Base-by-base conservation (phyloP, 23 red algal species). In the Gracilariopsis chorda region DNA sequence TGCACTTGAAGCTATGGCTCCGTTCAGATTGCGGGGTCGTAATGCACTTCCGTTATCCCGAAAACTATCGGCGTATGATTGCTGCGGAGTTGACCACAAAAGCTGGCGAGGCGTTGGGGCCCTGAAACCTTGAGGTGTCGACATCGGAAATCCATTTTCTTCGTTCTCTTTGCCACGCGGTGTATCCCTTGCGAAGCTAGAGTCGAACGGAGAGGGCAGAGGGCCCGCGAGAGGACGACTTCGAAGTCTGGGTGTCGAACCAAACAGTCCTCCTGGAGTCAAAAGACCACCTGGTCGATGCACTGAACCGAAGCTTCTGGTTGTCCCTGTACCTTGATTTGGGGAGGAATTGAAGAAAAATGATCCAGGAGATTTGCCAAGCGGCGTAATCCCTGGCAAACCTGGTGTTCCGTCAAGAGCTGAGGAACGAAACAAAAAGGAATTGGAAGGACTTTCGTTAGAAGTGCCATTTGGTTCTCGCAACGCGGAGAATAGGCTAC, bases 201-300 rank as follows among this genome's bases (percentile, higher is more conserved):
- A 73, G 37, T 73, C 67, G 47, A 73, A 73, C 28, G 67, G 67
- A 12, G 67, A 73, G 67, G 67, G 67, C 42, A 73, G 67, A 39
- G 67, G 67, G 6, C 67, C 67, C 55, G 39, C 76, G n/a, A 59
- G 55, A 19, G 52, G 39, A 4, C 76, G 76, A n/a, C 48, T 19
- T 41, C 76, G 48, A 19, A 59, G 48, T 29, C 76, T 41, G 29
- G 85, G 85, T 13, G 85, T 89, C 2, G 47, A 73, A 35, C 67
- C 85, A 36, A 89, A 89, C 33, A 89, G 29, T 76, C 85, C 85
- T 8, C 85, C 85, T 37, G 85, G 85, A 7, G 85, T 89, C 45
- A 89, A 78, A 24, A 89, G 58, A 48, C 48, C 85, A 49, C 48
- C 67, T 77, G 82, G 82, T 5, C 82, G 82, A 44, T 65, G 59